These are phyloP conservation scores for Plantago elongata DNA, from an alignment of 257 asterid genomes.

Conservation along the genomic window DNA sequence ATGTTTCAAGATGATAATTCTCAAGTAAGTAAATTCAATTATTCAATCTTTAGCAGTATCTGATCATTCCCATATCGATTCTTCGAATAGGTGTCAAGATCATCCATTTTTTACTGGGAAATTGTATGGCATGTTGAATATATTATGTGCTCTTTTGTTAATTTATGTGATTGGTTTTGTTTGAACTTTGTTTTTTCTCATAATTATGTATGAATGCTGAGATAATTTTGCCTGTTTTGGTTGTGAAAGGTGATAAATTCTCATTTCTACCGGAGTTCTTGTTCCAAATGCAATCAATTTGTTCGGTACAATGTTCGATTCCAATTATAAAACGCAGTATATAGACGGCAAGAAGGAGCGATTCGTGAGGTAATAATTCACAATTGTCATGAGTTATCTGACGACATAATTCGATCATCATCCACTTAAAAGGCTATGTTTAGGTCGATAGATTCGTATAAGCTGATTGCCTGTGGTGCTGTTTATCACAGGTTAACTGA, in stretches of 20 bases:
- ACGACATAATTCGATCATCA: not conserved
- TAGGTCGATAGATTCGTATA: slow-evolving; percentile 6
- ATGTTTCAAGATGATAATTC: not conserved
- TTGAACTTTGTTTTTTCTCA: too few species aligned
- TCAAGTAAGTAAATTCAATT: too few species aligned
- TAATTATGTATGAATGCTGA: not conserved
- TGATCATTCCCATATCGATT: not conserved
- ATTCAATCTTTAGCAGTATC: not conserved
- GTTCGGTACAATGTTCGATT: slow-evolving; percentile 49
- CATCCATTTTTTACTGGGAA: not conserved
- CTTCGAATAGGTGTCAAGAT: not conserved
- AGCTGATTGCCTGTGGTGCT: slow-evolving; percentile 2
- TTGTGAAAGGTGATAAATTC: not conserved
- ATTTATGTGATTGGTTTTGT: too few species aligned
- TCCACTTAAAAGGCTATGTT: not conserved
- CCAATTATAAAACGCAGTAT: slow-evolving; percentile 51
- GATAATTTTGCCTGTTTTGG: not conserved
- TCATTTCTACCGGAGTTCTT: not conserved
- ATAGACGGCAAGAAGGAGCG: slow-evolving; percentile 81
- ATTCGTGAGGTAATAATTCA: slow-evolving; percentile 57
- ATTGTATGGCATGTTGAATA: not conserved
- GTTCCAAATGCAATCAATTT: slow-evolving; percentile 30
- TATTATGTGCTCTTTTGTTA: too few species aligned
- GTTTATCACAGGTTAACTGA: slow-evolving; percentile 55
- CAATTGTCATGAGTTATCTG: not conserved